Evolutionary conservation across 768 basidiomycete species (phyloP), one percentile per base, ranked within the genome.

Genomic region (Galerina marginata): DNA sequence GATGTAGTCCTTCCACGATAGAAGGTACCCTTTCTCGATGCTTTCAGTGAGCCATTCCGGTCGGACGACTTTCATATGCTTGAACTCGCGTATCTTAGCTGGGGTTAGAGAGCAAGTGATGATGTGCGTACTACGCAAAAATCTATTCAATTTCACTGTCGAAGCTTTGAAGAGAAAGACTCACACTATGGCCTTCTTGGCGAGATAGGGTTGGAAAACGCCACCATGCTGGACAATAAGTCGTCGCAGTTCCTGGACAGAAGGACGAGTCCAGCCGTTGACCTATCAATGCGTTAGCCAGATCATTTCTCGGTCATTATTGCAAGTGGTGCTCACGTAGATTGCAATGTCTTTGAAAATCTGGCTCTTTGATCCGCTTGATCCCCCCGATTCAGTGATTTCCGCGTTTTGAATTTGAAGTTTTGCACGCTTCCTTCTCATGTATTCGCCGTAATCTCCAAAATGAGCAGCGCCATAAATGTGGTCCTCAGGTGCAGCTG

Each of bases 31-130:
- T 2, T 81, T 82, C 55, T 86, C 77, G n/a, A 83, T 85, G 64
- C 93, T 96, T 36, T 95, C 85, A 10, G 89, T 79, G 10, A 99
- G 81, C 97, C 97, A 99, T 58, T 89, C 88, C 0, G 95, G 94
- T 47, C 80, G 81, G 40, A 91, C 95, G 14, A 99, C 90, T 71
- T 95, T 97, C 90, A 96, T 91, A 43, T 89, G 74, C 72, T 89
- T 84, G 74, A 95, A 98, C 67, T 96, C 95, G 20, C 85, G 85
- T 45, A 94, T 83, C 75, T 99, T 99, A 43, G 88, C 87, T 0
- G 93, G 90, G 0, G 96, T 98, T 45, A 99, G 83, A 36, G 92
- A 91, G 64, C 90, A 91, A 3, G 97, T 96, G 51, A 99, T 80
- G 66, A 99, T 89, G 71, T 97, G 95, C 0, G 95, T 96, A 33